Percentiles rank a stretch among this genome's conserved stretches.
Conservation (phyloP, 768 basidiomycete species). For the Lentinus brumalis region DNA sequence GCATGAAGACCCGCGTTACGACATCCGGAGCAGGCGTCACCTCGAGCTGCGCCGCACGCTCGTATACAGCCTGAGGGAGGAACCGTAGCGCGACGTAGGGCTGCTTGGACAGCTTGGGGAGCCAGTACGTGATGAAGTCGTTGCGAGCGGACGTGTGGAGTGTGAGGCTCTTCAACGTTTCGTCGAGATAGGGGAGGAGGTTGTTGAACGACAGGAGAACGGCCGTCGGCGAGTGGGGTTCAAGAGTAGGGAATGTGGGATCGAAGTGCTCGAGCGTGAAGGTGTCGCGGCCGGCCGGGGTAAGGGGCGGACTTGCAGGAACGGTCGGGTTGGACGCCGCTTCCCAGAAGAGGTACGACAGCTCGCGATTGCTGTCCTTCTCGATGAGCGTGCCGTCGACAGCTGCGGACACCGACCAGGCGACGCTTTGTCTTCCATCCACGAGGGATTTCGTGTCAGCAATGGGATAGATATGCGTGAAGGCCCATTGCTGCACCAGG, state of each 20-base stretch:
- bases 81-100: too few species aligned
- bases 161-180: not conserved
- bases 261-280: not conserved
- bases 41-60: constrained; percentile 20
- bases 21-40: constrained; percentile 45
- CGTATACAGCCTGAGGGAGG: too few species aligned
- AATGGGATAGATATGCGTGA: not conserved
- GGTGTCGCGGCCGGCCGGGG: not conserved
- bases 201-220: not conserved
- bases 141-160: not conserved
- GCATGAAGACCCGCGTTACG: constrained; percentile 49
- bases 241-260: not conserved
- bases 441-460: too few species aligned
- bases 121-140: not conserved
- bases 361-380: not conserved
- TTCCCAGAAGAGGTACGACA: not conserved
- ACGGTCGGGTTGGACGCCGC: not conserved
- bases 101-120: too few species aligned
- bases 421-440: not conserved
- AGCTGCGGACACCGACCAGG: not conserved
- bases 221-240: not conserved
- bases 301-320: not conserved
- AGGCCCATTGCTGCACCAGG: not conserved
- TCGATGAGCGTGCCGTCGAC: not conserved
- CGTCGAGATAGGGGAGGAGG: not conserved